Evolutionary conservation across 768 basidiomycete genomes (phyloP), one percentile per base, ranked within the genome.

Genomic region (Suillus hirtellus): DNA sequence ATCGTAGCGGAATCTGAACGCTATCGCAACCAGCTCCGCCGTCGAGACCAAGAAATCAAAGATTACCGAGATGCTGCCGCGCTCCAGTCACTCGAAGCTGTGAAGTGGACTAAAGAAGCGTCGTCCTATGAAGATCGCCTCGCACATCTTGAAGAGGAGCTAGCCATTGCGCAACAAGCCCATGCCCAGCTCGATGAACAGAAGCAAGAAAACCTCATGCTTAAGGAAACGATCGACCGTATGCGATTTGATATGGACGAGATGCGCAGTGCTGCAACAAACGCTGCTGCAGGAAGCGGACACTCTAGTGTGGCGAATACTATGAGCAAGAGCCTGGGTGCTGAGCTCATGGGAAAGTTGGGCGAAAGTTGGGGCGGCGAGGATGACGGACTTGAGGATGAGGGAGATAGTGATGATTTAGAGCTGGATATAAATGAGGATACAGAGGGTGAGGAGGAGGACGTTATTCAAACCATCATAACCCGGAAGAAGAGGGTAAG

Each of bases 191-290:
- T 97, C 43, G 93, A 96, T 64, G 89, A 91, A 68, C 96, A 98
- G 80, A 97, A 97, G 79, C 92, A 94, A 70, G 93, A 96, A 80
- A 98, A 97, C 70, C 72, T 96, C 67, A 77, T 93, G 71, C 81
- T 98, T 64, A 96, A 96, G 72, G 96, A 98, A 81, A 97, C 95
- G 2, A 98, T 98, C 68, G 95, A 97, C 72, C 84, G 95, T 54
- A 89, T 97, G 85, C 83, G 93, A 38, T 96, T 90, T 67, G 96
- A 98, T 69, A 86, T 98, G 82, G 95, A 98, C 68, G 94, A 96
- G 76, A 85, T 96, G 81, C 82, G 94, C 46, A 85, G 78, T 60
- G 77, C 74, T 54, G 78, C 80, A 6, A 72, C 77, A 44, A 75
- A 67, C 46, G 73, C 75, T 46, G 76, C 75, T n/a, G 68, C 64